A percentile compares a stretch with the other conserved stretches of the same genome.
Evolutionary conservation across 2,329 filamentous ascomycete species (phyloP).

Genomic region (Pseudocercospora ulei): DNA sequence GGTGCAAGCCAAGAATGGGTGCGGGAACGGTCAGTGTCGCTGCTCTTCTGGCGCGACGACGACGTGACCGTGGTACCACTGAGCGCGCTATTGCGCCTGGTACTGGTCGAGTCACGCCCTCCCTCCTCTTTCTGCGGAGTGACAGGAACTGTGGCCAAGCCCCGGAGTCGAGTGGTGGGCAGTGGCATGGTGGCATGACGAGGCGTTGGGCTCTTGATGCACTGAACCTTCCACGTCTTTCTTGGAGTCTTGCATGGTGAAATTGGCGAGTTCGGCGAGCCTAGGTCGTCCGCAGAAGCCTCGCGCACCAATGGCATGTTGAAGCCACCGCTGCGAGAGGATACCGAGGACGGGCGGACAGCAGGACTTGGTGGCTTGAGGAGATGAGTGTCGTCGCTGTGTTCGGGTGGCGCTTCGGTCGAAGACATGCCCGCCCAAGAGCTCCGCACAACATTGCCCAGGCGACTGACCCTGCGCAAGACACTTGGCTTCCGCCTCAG

Average conservation of each 20-base stretch:
- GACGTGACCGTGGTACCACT: background rate
- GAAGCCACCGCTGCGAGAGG: slow-evolving; percentile 7
- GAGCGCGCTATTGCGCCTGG: background rate
- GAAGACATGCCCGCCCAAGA: slow-evolving; percentile 6
- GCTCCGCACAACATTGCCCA: slow-evolving; percentile 13
- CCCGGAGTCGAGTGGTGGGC: slow-evolving; percentile 7
- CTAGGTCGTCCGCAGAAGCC: slow-evolving; percentile 14
- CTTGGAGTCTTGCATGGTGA: slow-evolving; percentile 10
- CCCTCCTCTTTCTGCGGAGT: slow-evolving; percentile 1
- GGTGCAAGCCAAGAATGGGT: slow-evolving; percentile 4
- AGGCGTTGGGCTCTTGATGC: slow-evolving; percentile 10
- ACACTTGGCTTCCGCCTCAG: slow-evolving; percentile 17
- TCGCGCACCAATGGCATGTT: slow-evolving; percentile 17
- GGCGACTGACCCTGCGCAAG: slow-evolving; percentile 12
- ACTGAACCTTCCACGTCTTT: no score
- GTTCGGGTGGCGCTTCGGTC: slow-evolving; percentile 3
- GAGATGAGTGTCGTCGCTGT: background rate
- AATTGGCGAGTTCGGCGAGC: background rate
- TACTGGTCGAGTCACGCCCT: background rate
- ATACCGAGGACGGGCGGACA: background rate
- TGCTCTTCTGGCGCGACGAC: background rate
- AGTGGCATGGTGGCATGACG: slow-evolving; percentile 12
- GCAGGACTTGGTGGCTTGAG: slow-evolving; percentile 1
- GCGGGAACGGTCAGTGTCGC: slow-evolving; percentile 7
- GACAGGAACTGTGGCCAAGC: background rate